Evolutionary conservation across 352 stramenopile genomes (phyloP).

Genomic region (Halophytophthora batemanensis): DNA sequence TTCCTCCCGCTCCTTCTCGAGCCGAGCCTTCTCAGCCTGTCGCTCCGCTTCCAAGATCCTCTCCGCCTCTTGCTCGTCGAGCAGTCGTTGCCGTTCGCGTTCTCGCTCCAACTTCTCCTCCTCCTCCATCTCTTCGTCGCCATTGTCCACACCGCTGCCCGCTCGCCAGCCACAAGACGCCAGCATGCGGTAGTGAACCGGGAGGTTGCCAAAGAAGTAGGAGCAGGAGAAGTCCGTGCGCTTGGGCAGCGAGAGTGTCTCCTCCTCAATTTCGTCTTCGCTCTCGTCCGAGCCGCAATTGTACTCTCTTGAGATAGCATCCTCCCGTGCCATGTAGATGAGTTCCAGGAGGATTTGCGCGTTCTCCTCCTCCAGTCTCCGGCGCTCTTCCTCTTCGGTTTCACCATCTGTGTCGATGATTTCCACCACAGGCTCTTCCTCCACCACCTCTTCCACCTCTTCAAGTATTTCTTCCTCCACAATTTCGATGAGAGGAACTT

Average conservation of each 20-base stretch:
- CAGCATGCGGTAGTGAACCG: slow-evolving; percentile 37
- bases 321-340: slow-evolving; percentile 27
- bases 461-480: slow-evolving; percentile 10
- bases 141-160: slow-evolving; percentile 66
- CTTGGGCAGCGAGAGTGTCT: slow-evolving; percentile 40
- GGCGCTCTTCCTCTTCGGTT: slow-evolving; percentile 24
- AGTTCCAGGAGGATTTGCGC: slow-evolving; percentile 22
- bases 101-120: slow-evolving; percentile 60
- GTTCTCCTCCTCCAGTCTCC: slow-evolving; percentile 14
- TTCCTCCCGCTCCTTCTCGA: slow-evolving; percentile 68
- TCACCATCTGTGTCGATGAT: slow-evolving; percentile 13
- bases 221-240: slow-evolving; percentile 64
- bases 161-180: slow-evolving; percentile 42
- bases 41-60: slow-evolving; percentile 51
- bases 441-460: slow-evolving; percentile 2
- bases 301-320: slow-evolving; percentile 25
- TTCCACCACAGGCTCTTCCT: slow-evolving; percentile 6
- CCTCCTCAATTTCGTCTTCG: slow-evolving; percentile 51
- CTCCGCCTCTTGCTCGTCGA: slow-evolving; percentile 63
- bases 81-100: slow-evolving; percentile 45
- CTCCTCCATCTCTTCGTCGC: slow-evolving; percentile 72
- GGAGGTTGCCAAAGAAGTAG: slow-evolving; percentile 72
- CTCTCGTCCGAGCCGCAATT: slow-evolving; percentile 33
- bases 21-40: slow-evolving; percentile 38
- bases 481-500: slow-evolving; percentile 11